Conservation (phyloP, 768 basidiomycete genomes). For the Hygrophoropsis aurantiaca region DNA sequence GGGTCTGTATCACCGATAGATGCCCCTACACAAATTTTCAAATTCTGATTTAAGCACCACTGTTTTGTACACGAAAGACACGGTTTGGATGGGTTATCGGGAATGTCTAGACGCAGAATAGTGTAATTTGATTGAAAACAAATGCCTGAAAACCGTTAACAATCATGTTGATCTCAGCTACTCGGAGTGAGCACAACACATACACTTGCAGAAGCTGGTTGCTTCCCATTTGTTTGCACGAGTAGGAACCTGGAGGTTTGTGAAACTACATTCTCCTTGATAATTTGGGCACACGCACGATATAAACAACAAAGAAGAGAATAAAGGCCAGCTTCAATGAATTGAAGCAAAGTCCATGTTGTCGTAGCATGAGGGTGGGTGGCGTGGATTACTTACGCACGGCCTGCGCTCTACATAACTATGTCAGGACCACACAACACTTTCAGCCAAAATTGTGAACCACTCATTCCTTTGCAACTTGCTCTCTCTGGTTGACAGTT, state of each 20-base stretch:
- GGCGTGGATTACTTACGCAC: no score
- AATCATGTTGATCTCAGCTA: neutral
- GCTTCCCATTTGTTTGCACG: conserved; percentile 77
- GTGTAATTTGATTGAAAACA: conserved; percentile 88
- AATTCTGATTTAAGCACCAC: conserved; percentile 92
- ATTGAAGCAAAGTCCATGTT: no score
- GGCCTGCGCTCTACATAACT: no score
- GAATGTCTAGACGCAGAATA: conserved; percentile 76
- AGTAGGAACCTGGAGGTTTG: conserved; percentile 35
- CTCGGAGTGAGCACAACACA: conserved; percentile 15
- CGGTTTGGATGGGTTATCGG: conserved; percentile 85
- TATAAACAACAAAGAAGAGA: conserved; percentile 7
- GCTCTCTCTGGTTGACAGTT: no score
- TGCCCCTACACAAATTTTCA: conserved; percentile 80
- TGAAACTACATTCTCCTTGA: neutral
- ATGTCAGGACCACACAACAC: no score
- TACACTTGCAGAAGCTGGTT: conserved; percentile 91
- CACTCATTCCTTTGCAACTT: no score
- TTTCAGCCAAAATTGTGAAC: no score
- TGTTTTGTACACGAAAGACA: conserved; percentile 93
- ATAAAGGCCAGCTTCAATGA: neutral
- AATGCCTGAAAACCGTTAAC: conserved; percentile 58
- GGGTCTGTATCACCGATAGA: conserved; percentile 84
- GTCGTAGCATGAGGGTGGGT: no score
- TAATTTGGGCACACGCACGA: conserved; percentile 9